phyloP scores from a whole-genome alignment of 2,329 filamentous ascomycete genomes.

The Colletotrichum sp. region DNA sequence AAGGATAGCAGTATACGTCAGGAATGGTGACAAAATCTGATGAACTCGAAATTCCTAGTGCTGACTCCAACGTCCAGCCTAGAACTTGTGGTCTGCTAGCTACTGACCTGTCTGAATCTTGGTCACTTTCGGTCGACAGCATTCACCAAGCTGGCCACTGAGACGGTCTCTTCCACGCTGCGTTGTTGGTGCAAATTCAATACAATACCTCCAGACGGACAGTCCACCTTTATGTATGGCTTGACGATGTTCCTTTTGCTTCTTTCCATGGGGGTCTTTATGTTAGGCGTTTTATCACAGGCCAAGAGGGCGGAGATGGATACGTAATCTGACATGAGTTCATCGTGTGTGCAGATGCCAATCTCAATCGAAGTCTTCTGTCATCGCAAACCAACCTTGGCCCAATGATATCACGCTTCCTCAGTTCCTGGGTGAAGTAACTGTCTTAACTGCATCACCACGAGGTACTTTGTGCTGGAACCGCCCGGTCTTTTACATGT shows the following conservation, averaged over 20 bases:
- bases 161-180: neutral
- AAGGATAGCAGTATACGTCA: neutral
- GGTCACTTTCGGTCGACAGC: neutral
- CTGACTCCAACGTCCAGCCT: neutral
- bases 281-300: neutral
- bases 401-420: neutral
- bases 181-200: rapidly evolving
- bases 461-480: neutral
- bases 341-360: neutral
- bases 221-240: neutral
- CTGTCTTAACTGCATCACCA: neutral
- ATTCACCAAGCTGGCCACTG: neutral
- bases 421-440: neutral
- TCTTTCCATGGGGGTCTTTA: neutral
- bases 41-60: neutral
- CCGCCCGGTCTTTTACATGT: no score
- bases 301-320: neutral
- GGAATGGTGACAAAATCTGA: neutral
- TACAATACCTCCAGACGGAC: neutral
- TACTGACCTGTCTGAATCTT: neutral
- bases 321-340: neutral
- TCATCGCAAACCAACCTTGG: neutral
- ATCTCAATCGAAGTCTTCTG: neutral
- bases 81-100: neutral
- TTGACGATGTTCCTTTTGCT: neutral